Evolutionary conservation across 108 stramenopile genomes (phyloP).

Genomic region (Skeletonema potamos): DNA sequence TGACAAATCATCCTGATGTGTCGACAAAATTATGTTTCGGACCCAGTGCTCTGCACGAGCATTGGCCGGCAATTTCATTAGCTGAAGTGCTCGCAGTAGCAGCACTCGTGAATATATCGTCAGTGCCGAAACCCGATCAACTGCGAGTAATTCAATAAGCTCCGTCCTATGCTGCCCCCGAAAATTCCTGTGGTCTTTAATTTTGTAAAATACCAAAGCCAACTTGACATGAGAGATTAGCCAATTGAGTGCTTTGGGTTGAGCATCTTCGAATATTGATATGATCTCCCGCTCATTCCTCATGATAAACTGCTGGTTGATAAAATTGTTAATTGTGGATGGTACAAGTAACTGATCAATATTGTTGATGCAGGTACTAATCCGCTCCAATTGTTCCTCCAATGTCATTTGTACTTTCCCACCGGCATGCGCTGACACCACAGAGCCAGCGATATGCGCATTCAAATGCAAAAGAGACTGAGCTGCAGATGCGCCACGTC

Average conservation of each 20-base stretch:
- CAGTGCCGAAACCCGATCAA: constrained; percentile 79
- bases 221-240: constrained; percentile 88
- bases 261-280: constrained; percentile 87
- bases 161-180: constrained; percentile 85
- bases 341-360: constrained; percentile 90
- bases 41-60: constrained; percentile 90
- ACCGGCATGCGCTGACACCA: not conserved
- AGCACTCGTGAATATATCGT: constrained; percentile 77
- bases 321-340: constrained; percentile 90
- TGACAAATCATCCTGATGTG: constrained; percentile 91
- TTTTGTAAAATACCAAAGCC: constrained; percentile 94
- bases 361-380: constrained; percentile 74
- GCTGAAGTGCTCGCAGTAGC: constrained; percentile 76
- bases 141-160: constrained; percentile 83
- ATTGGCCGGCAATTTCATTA: constrained; percentile 86
- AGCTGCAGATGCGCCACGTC: constrained; percentile 52
- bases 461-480: constrained; percentile 52
- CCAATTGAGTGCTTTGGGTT: constrained; percentile 92
- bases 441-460: constrained; percentile 10
- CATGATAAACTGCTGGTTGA: constrained; percentile 81
- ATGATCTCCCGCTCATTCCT: constrained; percentile 92
- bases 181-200: constrained; percentile 92
- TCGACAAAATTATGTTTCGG: constrained; percentile 89
- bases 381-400: constrained; percentile 66
- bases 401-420: constrained; percentile 41